Conservation (phyloP, 164 flowering plant genomes). For the Nelumbo lutea region DNA sequence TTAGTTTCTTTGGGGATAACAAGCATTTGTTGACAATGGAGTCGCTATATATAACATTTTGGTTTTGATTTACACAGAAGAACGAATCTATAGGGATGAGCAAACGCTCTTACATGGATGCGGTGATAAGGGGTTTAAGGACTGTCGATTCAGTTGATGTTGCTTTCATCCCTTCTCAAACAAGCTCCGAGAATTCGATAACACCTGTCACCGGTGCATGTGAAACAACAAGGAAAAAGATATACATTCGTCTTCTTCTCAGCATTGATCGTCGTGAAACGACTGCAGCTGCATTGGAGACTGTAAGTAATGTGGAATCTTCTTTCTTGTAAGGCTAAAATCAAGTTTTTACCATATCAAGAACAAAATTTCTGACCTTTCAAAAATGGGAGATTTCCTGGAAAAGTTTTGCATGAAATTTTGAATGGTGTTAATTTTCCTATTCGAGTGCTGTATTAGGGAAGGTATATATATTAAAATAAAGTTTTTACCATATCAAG, state of each 20-base stretch:
- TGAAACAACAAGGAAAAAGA: conserved; percentile 40
- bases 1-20: conserved; percentile 3
- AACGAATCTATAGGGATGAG: conserved; percentile 84
- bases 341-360: too few relatives aligned
- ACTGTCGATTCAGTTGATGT: conserved; percentile 61
- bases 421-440: too few relatives aligned
- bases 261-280: conserved; percentile 93
- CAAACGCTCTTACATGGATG: conserved; percentile 87
- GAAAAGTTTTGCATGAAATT: too few relatives aligned
- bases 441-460: too few relatives aligned
- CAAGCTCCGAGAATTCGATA: conserved; percentile 4
- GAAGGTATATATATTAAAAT: too few relatives aligned
- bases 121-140: conserved; percentile 73
- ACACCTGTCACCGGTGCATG: conserved; percentile 15
- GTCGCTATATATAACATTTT: not conserved
- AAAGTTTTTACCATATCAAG: too few relatives aligned
- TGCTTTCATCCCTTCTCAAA: conserved; percentile 30
- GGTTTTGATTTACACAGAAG: conserved; percentile 34
- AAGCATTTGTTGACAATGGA: not conserved
- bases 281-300: conserved; percentile 87
- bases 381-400: too few relatives aligned
- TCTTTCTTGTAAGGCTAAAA: too few relatives aligned
- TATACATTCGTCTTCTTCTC: conserved; percentile 83
- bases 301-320: conserved; percentile 45
- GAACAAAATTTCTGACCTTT: not conserved